Evolutionary conservation across 495 filamentous ascomycete species (phyloP).

Genomic region (Tuber calosporum): DNA sequence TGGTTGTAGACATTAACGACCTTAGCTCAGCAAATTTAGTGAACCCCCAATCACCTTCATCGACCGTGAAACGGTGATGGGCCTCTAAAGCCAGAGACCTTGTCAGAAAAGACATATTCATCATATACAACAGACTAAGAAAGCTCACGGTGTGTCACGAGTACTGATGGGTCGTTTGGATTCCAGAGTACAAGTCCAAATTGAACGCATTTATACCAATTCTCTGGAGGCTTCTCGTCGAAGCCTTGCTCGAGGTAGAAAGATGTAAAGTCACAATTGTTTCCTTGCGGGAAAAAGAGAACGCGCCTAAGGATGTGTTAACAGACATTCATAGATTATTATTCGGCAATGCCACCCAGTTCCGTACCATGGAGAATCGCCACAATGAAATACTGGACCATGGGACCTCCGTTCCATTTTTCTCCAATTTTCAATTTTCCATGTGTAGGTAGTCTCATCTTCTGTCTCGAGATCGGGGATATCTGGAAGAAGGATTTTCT

Average conservation of each 20-base stretch:
- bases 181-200: conserved; percentile 94
- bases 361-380: conserved; percentile 76
- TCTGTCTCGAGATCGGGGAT: conserved; percentile 65
- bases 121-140: conserved; percentile 29
- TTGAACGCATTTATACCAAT: conserved; percentile 94
- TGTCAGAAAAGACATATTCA: conserved; percentile 4
- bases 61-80: conserved; percentile 86
- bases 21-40: conserved; percentile 82
- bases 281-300: conserved; percentile 90
- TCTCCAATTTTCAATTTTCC: conserved; percentile 79
- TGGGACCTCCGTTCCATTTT: conserved; percentile 66
- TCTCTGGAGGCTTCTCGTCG: conserved; percentile 60
- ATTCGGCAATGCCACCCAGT: not conserved
- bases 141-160: conserved; percentile 51
- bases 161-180: conserved; percentile 74
- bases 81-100: conserved; percentile 46
- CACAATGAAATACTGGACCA: conserved; percentile 80
- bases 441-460: conserved; percentile 65
- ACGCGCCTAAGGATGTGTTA: conserved; percentile 59
- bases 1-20: conserved; percentile 63
- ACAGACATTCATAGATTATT: not conserved
- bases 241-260: conserved; percentile 96
- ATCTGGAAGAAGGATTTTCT: conserved; percentile 63
- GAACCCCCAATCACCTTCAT: conserved; percentile 99
- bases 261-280: conserved; percentile 82